A percentile compares a stretch with the other conserved stretches of the same genome.
These are phyloP conservation scores for Scutellospora calospora DNA, from an alignment of 371 early-diverging fungal genomes.

Conservation along the genomic window DNA sequence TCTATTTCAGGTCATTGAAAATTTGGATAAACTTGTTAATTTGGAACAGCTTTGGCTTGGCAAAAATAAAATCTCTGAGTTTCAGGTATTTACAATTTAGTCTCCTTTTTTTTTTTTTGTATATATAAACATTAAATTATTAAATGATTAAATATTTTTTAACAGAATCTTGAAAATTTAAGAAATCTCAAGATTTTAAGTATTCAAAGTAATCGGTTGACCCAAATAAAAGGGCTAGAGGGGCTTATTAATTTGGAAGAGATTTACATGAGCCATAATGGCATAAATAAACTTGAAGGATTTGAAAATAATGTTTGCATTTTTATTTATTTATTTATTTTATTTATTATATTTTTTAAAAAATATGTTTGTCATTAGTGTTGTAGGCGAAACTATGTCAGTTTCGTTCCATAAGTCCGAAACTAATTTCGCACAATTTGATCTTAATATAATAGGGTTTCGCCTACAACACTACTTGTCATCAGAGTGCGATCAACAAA, in stretches of 20 bases:
- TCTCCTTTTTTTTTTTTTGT: slow-evolving; percentile 51
- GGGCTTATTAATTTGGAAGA: slow-evolving; percentile 79
- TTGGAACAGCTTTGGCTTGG: slow-evolving; percentile 94
- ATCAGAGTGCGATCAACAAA: too few species aligned
- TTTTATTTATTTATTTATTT: neutral
- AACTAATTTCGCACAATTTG: too few species aligned
- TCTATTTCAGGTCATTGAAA: slow-evolving; percentile 74
- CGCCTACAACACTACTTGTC: too few species aligned
- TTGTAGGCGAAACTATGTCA: too few species aligned
- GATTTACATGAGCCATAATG: slow-evolving; percentile 91
- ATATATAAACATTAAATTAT: slow-evolving; percentile 38
- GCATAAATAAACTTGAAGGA: slow-evolving; percentile 79
- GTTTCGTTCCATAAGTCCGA: too few species aligned
- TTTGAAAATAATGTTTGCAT: slow-evolving; percentile 73
- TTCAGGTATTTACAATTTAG: slow-evolving; percentile 63
- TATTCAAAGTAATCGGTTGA: slow-evolving; percentile 89
- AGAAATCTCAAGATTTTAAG: slow-evolving; percentile 79
- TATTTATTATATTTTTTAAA: neutral
- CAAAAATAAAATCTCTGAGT: slow-evolving; percentile 93
- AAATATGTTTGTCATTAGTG: too few species aligned
- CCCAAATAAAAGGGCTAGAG: slow-evolving; percentile 79
- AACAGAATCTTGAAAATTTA: neutral
- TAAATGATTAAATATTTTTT: neutral
- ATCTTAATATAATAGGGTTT: too few species aligned
- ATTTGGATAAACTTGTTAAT: slow-evolving; percentile 78